Evolutionary conservation across 2,329 filamentous ascomycete genomes (phyloP).

Genomic region (Phialocephala subalpina): DNA sequence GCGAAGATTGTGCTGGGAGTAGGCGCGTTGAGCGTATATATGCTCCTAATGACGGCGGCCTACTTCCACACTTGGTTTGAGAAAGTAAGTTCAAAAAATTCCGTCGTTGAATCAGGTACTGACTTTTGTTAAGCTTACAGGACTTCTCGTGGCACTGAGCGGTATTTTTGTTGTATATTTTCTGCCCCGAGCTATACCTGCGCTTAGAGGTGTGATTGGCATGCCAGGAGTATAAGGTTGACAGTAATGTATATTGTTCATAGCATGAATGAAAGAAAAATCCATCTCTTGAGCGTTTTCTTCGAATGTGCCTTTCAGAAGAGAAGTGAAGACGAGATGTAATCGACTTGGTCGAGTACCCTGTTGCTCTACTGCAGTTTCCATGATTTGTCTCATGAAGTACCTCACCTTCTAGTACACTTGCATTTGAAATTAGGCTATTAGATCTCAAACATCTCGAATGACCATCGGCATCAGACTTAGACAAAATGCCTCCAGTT

Average conservation of each 20-base stretch:
- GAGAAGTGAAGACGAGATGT: too few relatives aligned
- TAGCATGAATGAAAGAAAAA: background rate
- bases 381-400: too few relatives aligned
- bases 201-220: constrained; percentile 55
- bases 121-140: constrained; percentile 51
- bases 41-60: constrained; percentile 97
- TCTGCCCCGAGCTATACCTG: constrained; percentile 52
- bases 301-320: too few relatives aligned
- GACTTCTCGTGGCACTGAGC: constrained; percentile 54
- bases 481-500: too few relatives aligned
- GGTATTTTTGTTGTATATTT: constrained; percentile 60
- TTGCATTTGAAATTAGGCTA: too few relatives aligned
- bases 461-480: too few relatives aligned
- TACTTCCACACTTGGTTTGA: constrained; percentile 99
- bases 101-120: background rate
- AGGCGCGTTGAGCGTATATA: constrained; percentile 83
- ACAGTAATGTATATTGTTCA: constrained; percentile 3
- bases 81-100: constrained; percentile 67
- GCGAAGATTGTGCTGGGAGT: constrained; percentile 68
- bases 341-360: too few relatives aligned
- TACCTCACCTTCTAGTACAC: too few relatives aligned
- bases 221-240: constrained; percentile 48
- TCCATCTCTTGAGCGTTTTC: too few relatives aligned
- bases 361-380: too few relatives aligned
- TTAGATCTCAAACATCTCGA: too few relatives aligned